Percentiles rank a stretch among this genome's conserved stretches.
phyloP scores from a whole-genome alignment of 1,139 yeast species.

The Pichia sp. region DNA sequence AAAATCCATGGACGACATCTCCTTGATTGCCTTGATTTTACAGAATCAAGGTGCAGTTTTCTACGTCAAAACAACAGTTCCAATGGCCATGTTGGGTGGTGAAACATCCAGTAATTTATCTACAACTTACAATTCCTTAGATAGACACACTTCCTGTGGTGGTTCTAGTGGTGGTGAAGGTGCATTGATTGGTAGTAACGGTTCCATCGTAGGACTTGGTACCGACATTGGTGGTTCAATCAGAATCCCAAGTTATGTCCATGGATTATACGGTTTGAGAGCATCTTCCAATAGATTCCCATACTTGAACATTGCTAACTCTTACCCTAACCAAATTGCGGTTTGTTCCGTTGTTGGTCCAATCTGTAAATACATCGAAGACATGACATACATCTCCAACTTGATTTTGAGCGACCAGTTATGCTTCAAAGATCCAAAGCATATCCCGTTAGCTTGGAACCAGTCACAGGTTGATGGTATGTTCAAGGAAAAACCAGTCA shows the following conservation, averaged over 20 bases:
- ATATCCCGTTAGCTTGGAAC: constrained; percentile 37
- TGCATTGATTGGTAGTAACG: constrained; percentile 41
- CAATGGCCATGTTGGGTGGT: constrained; percentile 47
- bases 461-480: not conserved
- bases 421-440: constrained; percentile 45
- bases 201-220: constrained; percentile 47
- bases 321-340: constrained; percentile 50
- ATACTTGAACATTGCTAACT: constrained; percentile 41
- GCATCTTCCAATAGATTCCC: constrained; percentile 45
- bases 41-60: constrained; percentile 45
- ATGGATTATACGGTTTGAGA: constrained; percentile 47
- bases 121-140: constrained; percentile 39
- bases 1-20: constrained; percentile 12
- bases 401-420: constrained; percentile 44
- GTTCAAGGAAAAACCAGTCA: constrained; percentile 21
- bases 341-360: constrained; percentile 53
- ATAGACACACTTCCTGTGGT: constrained; percentile 39
- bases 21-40: constrained; percentile 36
- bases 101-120: constrained; percentile 45
- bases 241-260: constrained; percentile 46
- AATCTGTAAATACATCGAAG: constrained; percentile 52
- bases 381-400: constrained; percentile 55
- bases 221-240: constrained; percentile 65
- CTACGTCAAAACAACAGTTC: constrained; percentile 50
- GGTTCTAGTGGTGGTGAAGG: constrained; percentile 70